Base-by-base conservation (phyloP, 1,284 basidiomycete species). In the Rhodotorula sp. region DNA sequence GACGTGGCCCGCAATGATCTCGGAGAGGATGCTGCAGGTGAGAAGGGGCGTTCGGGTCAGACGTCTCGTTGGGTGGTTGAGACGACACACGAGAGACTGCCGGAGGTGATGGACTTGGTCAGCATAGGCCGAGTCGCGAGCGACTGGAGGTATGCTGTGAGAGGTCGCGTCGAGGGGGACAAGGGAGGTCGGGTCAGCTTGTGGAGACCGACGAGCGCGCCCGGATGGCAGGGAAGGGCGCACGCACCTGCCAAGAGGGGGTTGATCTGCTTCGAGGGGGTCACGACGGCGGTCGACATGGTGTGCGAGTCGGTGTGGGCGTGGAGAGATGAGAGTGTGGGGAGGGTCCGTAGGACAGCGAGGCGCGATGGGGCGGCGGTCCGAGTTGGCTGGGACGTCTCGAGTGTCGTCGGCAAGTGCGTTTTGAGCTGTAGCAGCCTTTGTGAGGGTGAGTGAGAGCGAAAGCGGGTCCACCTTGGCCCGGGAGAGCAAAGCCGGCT, bases 31-130 rank as follows among this genome's bases (percentile, higher is more conserved):
- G 26, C 67, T 70, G 59, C 13, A 24, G 8, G 6, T 4, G 34
- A 24, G 28, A 13, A n/a, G 50, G 4, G 4, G 26, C 11, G 28
- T 34, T 0, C 54, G 30, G 51, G 65, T 55, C 56, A 47, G 40
- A 51, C 34, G 50, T 40, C 44, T 11, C 20, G 10, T 34, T 34
- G 44, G 54, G 6, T 28, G 7, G 22, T 5, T 31, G 9, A 1
- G 15, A 0, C 31, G 34, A 63, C 71, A 37, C 24, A 70, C 68
- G 67, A 66, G 46, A 72, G 64, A 13, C 55, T 44, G 18, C 67
- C 72, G n/a, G 70, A 70, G 1, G 73, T 74, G 51, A 59, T 55
- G 15, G 73, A 71, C 62, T 77, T 77, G n/a, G 76, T 77, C n/a
- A 77, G 63, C 46, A 77, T 59, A 1, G 76, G 76, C 30, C 66